Evolutionary conservation across 495 filamentous ascomycete genomes (phyloP), one percentile per base, ranked within the genome.

Genomic region (Penicillium atrosanguineum): DNA sequence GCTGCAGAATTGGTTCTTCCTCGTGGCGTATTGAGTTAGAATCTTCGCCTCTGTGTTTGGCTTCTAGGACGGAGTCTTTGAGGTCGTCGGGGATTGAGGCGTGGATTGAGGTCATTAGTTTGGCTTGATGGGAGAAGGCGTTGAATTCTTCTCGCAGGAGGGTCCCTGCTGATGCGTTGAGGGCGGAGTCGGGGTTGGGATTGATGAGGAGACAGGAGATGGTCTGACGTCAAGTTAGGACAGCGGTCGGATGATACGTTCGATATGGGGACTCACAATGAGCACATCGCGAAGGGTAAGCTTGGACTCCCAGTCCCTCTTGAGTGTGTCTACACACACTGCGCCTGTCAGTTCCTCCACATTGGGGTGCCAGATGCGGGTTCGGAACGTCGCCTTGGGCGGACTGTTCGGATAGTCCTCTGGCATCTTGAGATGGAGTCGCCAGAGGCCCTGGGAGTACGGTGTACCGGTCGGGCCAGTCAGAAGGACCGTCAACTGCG

Each of bases 351-450:
- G 70, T 56, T 85, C 83, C 54, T 89, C 86, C 48, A 89, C 81
- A 57, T 89, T 89, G 0, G 86, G 86, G 55, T 89, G 86, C 78
- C 84, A 89, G 23, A 89, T 86, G 29, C 79, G 76, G 8, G 86
- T 89, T 44, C 75, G 78, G 60, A 89, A 89, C 18, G 73, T 75
- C 6, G 86, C 86, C 49, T 83, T 88, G 7, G 86, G 86, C 28
- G 86, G 85, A 18, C 74, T 79, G 21, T 74, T 72, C 6, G 86
- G 86, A 56, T 88, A 89, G 43, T 79, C 82, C 2, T 76, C 68
- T 1, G 86, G 86, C 48, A 89, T 84, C 38, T 79, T 78, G 26
- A 89, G 69, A 44, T 82, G 76, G 9, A 89, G 65, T 50, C 74
- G 81, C 83, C 80, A 87, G 19, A 86, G 56, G 7, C 84, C 84